These are phyloP conservation scores for Diaporthe longicolla DNA, from an alignment of 2,329 filamentous ascomycete genomes.

Conservation along the genomic window DNA sequence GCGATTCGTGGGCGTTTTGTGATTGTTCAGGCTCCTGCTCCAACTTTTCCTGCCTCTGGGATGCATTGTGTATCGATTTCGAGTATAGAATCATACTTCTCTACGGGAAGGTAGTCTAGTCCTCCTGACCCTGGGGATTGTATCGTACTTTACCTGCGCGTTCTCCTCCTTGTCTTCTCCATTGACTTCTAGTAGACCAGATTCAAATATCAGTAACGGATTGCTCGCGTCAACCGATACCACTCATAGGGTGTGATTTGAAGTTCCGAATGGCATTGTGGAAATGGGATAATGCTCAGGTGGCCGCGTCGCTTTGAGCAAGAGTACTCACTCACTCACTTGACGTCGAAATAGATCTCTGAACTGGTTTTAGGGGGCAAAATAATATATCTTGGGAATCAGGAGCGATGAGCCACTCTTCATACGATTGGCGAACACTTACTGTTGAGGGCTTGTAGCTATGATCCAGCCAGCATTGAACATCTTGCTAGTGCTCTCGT, in stretches of 20 bases:
- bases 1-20: not conserved
- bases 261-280: not conserved
- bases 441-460: no score
- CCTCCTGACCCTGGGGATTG: not conserved
- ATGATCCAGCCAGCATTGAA: not conserved
- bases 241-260: not conserved
- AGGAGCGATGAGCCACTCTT: not conserved
- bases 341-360: not conserved
- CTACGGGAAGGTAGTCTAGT: not conserved
- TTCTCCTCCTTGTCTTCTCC: not conserved
- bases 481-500: not conserved
- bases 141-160: not conserved
- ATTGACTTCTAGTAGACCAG: not conserved
- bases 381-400: not conserved
- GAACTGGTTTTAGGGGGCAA: not conserved
- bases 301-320: no score
- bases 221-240: not conserved
- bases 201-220: not conserved
- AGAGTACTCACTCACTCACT: not conserved
- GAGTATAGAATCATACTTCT: not conserved
- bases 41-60: not conserved
- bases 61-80: not conserved
- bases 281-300: no score
- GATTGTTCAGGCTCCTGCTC: not conserved
- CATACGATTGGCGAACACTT: not conserved